Evolutionary conservation across 805 yeast genomes (phyloP).

Genomic region (Candida sakaeoensis): DNA sequence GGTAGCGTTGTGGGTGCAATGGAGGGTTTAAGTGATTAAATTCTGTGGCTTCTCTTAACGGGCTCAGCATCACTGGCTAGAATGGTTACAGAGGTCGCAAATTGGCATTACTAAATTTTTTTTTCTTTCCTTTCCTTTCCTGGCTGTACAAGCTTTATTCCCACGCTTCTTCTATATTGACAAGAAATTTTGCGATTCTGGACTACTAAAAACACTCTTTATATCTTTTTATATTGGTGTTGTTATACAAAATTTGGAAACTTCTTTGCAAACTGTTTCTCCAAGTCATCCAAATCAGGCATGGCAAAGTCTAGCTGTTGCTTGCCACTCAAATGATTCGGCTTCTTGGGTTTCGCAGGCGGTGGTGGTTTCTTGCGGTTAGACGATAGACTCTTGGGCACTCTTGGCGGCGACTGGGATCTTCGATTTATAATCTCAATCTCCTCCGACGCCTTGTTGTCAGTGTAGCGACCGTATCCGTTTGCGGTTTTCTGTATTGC

Average conservation of each 20-base stretch:
- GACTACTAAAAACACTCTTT: too few relatives aligned
- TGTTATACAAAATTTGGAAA: conserved; percentile 57
- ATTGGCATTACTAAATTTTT: too few relatives aligned
- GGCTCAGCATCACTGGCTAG: too few relatives aligned
- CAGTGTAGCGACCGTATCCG: conserved; percentile 80
- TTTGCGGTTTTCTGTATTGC: conserved; percentile 60
- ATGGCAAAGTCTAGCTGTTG: conserved; percentile 26
- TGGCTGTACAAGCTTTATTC: too few relatives aligned
- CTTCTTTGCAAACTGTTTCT: conserved; percentile 51
- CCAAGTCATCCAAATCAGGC: conserved; percentile 58
- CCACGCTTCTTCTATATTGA: too few relatives aligned
- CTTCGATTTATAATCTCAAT: conserved; percentile 27
- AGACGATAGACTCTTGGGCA: conserved; percentile 29
- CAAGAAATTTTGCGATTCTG: too few relatives aligned
- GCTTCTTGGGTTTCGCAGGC: conserved; percentile 67
- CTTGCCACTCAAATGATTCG: conserved; percentile 46
- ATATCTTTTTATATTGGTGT: too few relatives aligned
- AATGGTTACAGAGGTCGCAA: too few relatives aligned
- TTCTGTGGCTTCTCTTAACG: too few relatives aligned
- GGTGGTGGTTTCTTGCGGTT: conserved; percentile 36
- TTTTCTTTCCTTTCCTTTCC: too few relatives aligned
- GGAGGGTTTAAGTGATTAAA: too few relatives aligned
- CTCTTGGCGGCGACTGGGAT: conserved; percentile 29
- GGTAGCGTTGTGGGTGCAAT: too few relatives aligned
- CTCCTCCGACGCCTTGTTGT: conserved; percentile 31